These are phyloP conservation scores for Amanita exitialis DNA, from an alignment of 768 basidiomycete genomes.

Conservation along the genomic window DNA sequence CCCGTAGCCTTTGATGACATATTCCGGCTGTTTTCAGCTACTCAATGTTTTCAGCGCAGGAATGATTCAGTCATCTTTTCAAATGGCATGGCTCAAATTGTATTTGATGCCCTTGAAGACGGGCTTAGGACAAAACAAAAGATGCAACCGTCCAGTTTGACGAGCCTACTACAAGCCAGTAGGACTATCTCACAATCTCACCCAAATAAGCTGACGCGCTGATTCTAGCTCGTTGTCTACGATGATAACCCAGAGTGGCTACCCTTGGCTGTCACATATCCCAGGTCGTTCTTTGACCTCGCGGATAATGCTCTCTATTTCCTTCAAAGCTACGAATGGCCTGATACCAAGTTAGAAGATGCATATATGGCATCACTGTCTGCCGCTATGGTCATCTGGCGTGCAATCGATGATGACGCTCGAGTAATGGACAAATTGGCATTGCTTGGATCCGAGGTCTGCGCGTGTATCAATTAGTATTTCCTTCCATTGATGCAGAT, in stretches of 20 bases:
- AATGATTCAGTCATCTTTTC: constrained; percentile 15
- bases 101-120: constrained; percentile 45
- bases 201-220: neutral
- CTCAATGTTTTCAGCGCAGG: constrained; percentile 33
- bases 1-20: constrained; percentile 32
- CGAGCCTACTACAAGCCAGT: constrained; percentile 43
- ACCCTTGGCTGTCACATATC: constrained; percentile 20
- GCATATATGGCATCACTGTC: constrained; percentile 44
- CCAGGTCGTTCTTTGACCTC: constrained; percentile 25
- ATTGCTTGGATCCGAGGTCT: constrained; percentile 26
- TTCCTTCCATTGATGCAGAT: neutral
- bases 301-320: constrained; percentile 44
- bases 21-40: constrained; percentile 36
- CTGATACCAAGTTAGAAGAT: constrained; percentile 33
- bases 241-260: constrained; percentile 12
- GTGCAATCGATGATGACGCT: constrained; percentile 34
- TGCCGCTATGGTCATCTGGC: constrained; percentile 43
- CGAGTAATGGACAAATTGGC: constrained; percentile 27
- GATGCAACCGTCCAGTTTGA: constrained; percentile 36
- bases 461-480: constrained; percentile 9
- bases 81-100: constrained; percentile 26
- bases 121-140: constrained; percentile 44
- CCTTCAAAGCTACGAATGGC: constrained; percentile 38
- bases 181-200: neutral
- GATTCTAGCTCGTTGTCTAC: constrained; percentile 1